phyloP scores from a whole-genome alignment of 768 basidiomycete species.

The Podaxis sp. region DNA sequence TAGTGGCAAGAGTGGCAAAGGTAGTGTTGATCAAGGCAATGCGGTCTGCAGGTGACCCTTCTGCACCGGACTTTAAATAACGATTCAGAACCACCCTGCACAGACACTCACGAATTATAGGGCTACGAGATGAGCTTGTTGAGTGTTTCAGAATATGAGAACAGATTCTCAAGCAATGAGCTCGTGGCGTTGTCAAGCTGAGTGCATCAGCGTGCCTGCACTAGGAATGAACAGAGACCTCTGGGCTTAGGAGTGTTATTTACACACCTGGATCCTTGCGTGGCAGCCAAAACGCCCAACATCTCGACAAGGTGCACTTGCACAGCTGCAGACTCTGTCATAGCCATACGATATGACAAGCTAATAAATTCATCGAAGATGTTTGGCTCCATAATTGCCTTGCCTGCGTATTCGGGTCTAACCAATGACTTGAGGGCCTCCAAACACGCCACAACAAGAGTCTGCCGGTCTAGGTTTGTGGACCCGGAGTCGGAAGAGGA shows the following conservation, averaged over 20 bases:
- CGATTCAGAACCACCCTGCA: not conserved
- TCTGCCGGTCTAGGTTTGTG: constrained; percentile 38
- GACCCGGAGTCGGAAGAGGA: constrained; percentile 61
- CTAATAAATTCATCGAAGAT: constrained; percentile 90
- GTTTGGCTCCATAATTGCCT: constrained; percentile 74
- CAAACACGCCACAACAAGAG: constrained; percentile 60
- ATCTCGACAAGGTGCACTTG: constrained; percentile 75
- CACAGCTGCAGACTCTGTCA: constrained; percentile 76
- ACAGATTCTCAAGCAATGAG: constrained; percentile 82
- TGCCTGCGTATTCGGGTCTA: constrained; percentile 75
- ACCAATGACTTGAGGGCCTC: constrained; percentile 82
- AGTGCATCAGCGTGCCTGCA: constrained; percentile 35
- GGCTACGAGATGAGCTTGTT: constrained; percentile 53
- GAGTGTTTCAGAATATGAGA: constrained; percentile 77
- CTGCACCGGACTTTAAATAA: constrained; percentile 28
- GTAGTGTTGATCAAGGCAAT: constrained; percentile 63
- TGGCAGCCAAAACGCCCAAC: constrained; percentile 55
- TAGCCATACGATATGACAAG: constrained; percentile 85
- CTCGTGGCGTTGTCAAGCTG: constrained; percentile 43
- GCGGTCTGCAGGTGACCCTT: constrained; percentile 55
- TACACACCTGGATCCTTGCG: constrained; percentile 31
- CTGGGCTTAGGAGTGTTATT: not conserved
- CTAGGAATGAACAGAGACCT: not conserved
- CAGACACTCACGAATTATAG: constrained; percentile 46
- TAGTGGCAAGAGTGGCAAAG: constrained; percentile 58